These are phyloP conservation scores for Acer campestre DNA, from an alignment of 345 rosid species.

Conservation along the genomic window DNA sequence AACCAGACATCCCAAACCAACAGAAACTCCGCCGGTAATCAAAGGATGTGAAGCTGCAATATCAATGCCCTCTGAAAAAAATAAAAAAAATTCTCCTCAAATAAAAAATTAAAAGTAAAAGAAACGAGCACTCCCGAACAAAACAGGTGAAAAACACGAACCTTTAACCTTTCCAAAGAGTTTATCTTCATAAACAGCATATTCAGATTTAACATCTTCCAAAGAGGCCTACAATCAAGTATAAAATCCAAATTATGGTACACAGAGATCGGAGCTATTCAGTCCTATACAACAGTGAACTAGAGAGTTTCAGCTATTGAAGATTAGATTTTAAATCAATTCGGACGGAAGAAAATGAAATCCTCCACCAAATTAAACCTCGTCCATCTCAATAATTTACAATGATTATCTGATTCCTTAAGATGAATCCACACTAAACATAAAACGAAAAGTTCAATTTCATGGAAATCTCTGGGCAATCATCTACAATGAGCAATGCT, in stretches of 20 bases:
- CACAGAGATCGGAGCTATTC: not conserved
- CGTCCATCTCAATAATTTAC: not conserved
- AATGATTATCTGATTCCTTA: not conserved
- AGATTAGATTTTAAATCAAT: not conserved
- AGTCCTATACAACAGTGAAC: not conserved
- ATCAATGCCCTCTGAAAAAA: conserved; percentile 57
- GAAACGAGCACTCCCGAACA: not conserved
- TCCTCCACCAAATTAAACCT: not conserved
- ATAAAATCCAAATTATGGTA: not conserved
- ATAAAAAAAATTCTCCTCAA: not conserved
- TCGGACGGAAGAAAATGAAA: not conserved
- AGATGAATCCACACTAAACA: not conserved
- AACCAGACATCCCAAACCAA: conserved; percentile 59
- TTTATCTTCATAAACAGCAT: conserved; percentile 54
- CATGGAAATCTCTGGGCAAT: not conserved
- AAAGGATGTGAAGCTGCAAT: conserved; percentile 70
- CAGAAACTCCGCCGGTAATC: conserved; percentile 49
- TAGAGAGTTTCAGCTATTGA: not conserved
- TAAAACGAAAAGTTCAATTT: not conserved
- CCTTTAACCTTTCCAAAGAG: conserved; percentile 72
- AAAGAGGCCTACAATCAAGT: conserved; percentile 52
- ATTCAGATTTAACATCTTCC: conserved; percentile 55
- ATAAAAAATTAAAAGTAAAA: not conserved
- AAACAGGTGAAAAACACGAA: conserved; percentile 21
- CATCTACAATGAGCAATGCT: too few relatives aligned